Conservation (phyloP, 2,329 filamentous ascomycete genomes). For the Claviceps sp. region DNA sequence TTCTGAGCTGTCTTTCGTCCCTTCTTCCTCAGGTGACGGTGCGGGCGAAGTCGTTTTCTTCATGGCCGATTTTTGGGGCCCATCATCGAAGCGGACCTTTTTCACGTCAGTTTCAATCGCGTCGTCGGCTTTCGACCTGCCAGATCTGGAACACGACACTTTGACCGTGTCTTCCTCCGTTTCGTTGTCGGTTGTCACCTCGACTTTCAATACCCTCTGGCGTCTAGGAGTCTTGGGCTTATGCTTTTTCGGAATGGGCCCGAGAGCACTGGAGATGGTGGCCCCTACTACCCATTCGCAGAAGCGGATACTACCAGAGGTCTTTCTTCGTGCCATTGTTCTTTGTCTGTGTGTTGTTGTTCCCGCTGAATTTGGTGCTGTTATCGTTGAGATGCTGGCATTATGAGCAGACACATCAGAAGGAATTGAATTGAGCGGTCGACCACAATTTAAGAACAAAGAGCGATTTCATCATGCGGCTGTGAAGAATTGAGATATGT, state of each 20-base stretch:
- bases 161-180: slow-evolving; percentile 33
- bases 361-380: neutral
- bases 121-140: slow-evolving; percentile 6
- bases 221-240: slow-evolving; percentile 13
- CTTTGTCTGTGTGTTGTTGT: neutral
- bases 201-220: slow-evolving; percentile 24
- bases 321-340: neutral
- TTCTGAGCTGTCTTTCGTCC: slow-evolving; percentile 4
- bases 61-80: slow-evolving; percentile 22
- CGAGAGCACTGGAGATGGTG: slow-evolving; percentile 18
- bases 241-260: slow-evolving; percentile 13
- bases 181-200: slow-evolving; percentile 38
- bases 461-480: neutral
- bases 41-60: slow-evolving; percentile 17
- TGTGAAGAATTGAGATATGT: neutral
- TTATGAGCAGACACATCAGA: neutral
- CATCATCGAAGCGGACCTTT: slow-evolving; percentile 29
- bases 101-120: slow-evolving; percentile 15
- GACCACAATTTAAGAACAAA: neutral
- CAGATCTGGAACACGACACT: slow-evolving; percentile 33
- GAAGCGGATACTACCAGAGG: slow-evolving; percentile 9
- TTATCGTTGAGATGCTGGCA: neutral
- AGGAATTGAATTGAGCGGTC: neutral
- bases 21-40: neutral
- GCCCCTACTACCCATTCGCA: slow-evolving; percentile 29